Base-by-base conservation (phyloP, 192 early-diverging fungal species). In the Spinellus fusiger region DNA sequence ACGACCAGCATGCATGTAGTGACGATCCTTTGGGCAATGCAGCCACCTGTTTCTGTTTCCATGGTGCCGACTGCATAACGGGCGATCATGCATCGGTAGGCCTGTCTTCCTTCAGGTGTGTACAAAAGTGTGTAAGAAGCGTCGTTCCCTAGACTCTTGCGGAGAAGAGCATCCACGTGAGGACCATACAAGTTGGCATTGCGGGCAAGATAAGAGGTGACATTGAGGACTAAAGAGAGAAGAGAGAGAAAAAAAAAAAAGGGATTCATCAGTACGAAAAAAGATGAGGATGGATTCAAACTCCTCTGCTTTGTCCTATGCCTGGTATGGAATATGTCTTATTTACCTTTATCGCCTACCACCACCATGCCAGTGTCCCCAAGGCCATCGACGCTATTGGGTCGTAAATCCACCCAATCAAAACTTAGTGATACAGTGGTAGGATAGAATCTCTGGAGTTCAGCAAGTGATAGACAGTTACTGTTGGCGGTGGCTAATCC, bases 1-100 rank as follows among this genome's bases (percentile, higher is more conserved):
- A 84, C 71, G 3, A 76, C 71, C 31, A 86, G 62, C 46, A 80
- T 80, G 23, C 77, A 16, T 52, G 73, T 74, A 74, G 80, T 83
- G 60, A 83, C 80, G 47, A 83, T 73, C 27, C 74, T 70, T 20
- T 74, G 67, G 0, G 79, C 76, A 61, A 85, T 80, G 72, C 84
- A 85, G 2, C 84, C 84, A 46, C 75, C 71, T 8, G 79, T 75
- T 44, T 83, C 81, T 64, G 80, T 80, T 62, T 82, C 66, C 57
- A 85, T 69, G 46, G 75, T 61, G 54, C 84, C 84, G n/a, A 79
- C 77, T 29, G 48, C 38, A 38, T 76, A 83, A 4, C 77, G 77
- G 8, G 70, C 71, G 16, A 35, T 23, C 16, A 83, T n/a, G 54
- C 84, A 85, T 12, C 63, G 26, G 4, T 62, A 53, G 0, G 76